Evolutionary conservation across 225 moss, liverwort and hornwort species (phyloP).

Genomic region (Polytrichum formosum): DNA sequence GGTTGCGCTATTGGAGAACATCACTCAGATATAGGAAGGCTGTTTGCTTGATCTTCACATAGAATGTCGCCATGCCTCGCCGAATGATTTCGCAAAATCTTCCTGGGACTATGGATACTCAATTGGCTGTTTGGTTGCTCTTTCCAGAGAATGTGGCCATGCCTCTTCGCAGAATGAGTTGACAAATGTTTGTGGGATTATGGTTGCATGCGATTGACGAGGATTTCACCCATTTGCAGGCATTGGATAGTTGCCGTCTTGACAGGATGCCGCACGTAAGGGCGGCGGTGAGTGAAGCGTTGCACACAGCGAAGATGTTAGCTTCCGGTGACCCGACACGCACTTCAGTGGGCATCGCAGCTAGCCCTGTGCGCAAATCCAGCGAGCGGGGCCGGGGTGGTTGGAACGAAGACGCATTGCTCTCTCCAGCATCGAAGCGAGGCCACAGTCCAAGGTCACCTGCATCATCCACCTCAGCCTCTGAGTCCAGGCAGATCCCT

Average conservation of each 20-base stretch:
- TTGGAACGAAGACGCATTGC: neutral
- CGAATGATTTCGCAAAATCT: too few species aligned
- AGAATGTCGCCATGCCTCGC: constrained; percentile 35
- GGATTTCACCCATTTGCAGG: too few species aligned
- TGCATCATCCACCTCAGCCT: constrained; percentile 37
- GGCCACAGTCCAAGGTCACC: constrained; percentile 36
- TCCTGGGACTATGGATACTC: too few species aligned
- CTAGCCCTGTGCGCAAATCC: neutral
- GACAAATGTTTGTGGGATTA: too few species aligned
- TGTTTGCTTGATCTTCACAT: constrained; percentile 51
- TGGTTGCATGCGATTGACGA: too few species aligned
- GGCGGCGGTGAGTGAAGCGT: constrained; percentile 62
- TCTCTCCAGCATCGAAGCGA: constrained; percentile 26
- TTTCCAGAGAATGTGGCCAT: too few species aligned
- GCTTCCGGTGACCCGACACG: constrained; percentile 25
- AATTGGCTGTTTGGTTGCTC: too few species aligned
- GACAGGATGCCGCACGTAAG: constrained; percentile 78
- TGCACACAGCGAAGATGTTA: constrained; percentile 63
- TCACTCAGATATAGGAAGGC: too few species aligned
- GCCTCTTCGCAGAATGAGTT: too few species aligned
- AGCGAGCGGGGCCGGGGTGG: neutral
- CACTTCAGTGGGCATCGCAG: constrained; percentile 5
- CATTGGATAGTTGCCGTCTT: constrained; percentile 63
- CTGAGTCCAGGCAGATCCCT: constrained; percentile 24
- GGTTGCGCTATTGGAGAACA: too few species aligned